phyloP scores from a whole-genome alignment of 345 rosid species.

The Chamaenerion angustifolium region DNA sequence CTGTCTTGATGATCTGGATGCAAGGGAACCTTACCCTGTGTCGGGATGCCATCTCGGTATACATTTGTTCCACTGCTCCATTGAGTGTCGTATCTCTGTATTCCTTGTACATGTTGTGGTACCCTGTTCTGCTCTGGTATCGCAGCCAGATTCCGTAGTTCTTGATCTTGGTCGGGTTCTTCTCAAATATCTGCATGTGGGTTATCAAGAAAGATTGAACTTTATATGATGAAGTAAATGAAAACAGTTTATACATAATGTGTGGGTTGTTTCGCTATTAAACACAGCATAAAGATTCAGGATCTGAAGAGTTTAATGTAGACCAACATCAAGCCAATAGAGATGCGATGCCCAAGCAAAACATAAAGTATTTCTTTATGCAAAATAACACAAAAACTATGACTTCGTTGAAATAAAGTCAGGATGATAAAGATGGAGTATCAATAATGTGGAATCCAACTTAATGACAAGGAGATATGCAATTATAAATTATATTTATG shows the following conservation, averaged over 20 bases:
- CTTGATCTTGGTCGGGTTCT: conserved; percentile 20
- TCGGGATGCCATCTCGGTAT: conserved; percentile 23
- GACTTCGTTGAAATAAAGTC: too few relatives aligned
- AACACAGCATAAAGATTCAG: too few relatives aligned
- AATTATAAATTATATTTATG: too few relatives aligned
- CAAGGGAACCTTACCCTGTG: conserved; percentile 22
- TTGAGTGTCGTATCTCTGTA: conserved; percentile 18
- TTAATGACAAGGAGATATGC: too few relatives aligned
- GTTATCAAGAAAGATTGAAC: not conserved
- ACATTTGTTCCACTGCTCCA: conserved; percentile 22
- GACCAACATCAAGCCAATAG: too few relatives aligned
- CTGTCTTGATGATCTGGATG: conserved; percentile 23
- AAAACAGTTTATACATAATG: not conserved
- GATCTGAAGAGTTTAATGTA: too few relatives aligned
- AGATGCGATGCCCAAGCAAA: too few relatives aligned
- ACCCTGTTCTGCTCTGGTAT: conserved; percentile 19
- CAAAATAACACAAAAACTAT: too few relatives aligned
- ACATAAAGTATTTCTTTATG: too few relatives aligned
- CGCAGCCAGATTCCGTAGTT: conserved; percentile 21
- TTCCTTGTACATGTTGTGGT: conserved; percentile 25
- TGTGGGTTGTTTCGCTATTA: too few relatives aligned
- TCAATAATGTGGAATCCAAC: too few relatives aligned
- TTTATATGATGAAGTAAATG: not conserved
- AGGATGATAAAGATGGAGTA: too few relatives aligned
- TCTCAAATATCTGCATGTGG: conserved; percentile 17